These are phyloP conservation scores for Globisporangium lucens DNA, from an alignment of 352 stramenopile genomes.

Conservation along the genomic window DNA sequence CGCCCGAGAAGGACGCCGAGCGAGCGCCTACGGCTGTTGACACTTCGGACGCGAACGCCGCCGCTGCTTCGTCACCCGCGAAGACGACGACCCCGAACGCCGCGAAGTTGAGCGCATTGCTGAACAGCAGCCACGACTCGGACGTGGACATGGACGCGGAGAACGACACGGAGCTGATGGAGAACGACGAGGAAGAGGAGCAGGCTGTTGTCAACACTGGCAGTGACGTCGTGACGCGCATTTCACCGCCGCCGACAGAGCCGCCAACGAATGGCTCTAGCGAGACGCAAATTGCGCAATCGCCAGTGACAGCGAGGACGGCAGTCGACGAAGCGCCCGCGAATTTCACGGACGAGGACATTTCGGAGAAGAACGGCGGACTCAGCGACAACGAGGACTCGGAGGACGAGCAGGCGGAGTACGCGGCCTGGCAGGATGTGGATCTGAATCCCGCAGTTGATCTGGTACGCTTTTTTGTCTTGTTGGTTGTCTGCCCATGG, in stretches of 20 bases:
- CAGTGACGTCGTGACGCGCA: neutral
- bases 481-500: neutral
- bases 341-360: constrained; percentile 31
- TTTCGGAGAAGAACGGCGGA: constrained; percentile 28
- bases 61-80: neutral
- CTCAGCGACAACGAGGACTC: constrained; percentile 80
- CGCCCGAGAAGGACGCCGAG: constrained; percentile 19
- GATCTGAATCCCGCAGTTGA: constrained; percentile 82
- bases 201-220: neutral
- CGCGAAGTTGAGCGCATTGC: constrained; percentile 34
- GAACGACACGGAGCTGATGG: constrained; percentile 19
- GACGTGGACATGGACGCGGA: constrained; percentile 29
- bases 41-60: neutral
- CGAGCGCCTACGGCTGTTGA: constrained; percentile 2
- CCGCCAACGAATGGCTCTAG: constrained; percentile 15
- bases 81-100: constrained; percentile 21
- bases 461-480: constrained; percentile 34
- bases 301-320: neutral
- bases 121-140: constrained; percentile 34
- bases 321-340: constrained; percentile 18
- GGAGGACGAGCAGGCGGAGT: constrained; percentile 79
- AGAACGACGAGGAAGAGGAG: constrained; percentile 15
- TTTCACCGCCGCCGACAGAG: constrained; percentile 17
- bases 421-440: constrained; percentile 75
- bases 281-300: neutral